A percentile compares a stretch with the other conserved stretches of the same genome.
Evolutionary conservation across 2,329 filamentous ascomycete genomes (phyloP).

Genomic region (Macrophomina tecta): DNA sequence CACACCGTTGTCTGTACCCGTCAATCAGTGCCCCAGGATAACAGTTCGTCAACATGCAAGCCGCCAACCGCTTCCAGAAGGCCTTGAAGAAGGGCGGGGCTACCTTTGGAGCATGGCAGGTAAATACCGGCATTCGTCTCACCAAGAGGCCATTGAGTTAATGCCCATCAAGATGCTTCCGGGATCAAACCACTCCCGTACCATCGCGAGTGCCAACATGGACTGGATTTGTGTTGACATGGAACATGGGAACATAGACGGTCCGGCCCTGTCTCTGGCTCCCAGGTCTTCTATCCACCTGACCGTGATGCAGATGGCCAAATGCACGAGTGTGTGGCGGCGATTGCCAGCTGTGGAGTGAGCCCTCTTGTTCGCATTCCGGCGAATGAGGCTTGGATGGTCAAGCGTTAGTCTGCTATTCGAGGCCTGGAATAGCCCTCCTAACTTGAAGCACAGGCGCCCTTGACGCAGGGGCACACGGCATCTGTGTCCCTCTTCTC

Average conservation of each 20-base stretch:
- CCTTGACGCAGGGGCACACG: slow-evolving; percentile 65
- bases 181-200: slow-evolving; percentile 59
- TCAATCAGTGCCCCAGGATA: neutral
- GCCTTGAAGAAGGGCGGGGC: slow-evolving; percentile 57
- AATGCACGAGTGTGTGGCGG: slow-evolving; percentile 63
- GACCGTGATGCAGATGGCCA: slow-evolving; percentile 45
- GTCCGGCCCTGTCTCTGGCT: slow-evolving; percentile 37
- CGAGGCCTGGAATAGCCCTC: neutral
- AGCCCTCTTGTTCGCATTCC: slow-evolving; percentile 56
- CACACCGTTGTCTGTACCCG: neutral
- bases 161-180: slow-evolving; percentile 51
- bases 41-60: slow-evolving; percentile 53
- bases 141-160: neutral
- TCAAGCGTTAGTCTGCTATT: slow-evolving; percentile 56
- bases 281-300: neutral
- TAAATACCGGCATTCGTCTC: slow-evolving; percentile 35
- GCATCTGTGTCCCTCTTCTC: slow-evolving; percentile 61
- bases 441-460: slow-evolving; percentile 47
- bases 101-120: slow-evolving; percentile 65
- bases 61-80: slow-evolving; percentile 59
- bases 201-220: slow-evolving; percentile 59
- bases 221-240: slow-evolving; percentile 63
- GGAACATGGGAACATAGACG: slow-evolving; percentile 64
- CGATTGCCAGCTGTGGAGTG: slow-evolving; percentile 52
- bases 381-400: slow-evolving; percentile 66